phyloP scores from a whole-genome alignment of 2,329 filamentous ascomycete genomes.

The Diaporthe sp. region DNA sequence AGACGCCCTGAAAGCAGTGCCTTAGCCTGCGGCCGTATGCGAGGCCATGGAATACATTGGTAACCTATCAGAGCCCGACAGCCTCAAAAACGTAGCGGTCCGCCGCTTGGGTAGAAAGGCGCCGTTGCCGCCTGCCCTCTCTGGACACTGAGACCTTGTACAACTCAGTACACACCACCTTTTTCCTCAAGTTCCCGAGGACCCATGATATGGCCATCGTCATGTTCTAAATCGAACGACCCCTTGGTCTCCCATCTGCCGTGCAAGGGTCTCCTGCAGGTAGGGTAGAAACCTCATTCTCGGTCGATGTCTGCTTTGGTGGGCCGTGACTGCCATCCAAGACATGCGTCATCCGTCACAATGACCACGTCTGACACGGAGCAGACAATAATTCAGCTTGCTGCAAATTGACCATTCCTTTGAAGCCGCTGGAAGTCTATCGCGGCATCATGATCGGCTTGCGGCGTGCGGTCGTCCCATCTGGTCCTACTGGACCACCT shows the following conservation, averaged over 20 bases:
- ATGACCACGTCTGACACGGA: background rate
- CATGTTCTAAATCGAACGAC: slow-evolving; percentile 39
- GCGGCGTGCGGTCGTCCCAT: slow-evolving; percentile 55
- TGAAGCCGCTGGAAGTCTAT: background rate
- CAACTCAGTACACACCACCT: slow-evolving; percentile 54
- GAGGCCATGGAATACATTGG: slow-evolving; percentile 38
- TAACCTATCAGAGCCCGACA: slow-evolving; percentile 49
- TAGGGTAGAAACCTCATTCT: slow-evolving; percentile 30
- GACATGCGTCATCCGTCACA: slow-evolving; percentile 7
- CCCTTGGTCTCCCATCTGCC: slow-evolving; percentile 38
- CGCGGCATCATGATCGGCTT: background rate
- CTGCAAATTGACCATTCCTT: background rate
- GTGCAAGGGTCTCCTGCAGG: slow-evolving; percentile 32
- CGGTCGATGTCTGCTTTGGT: background rate
- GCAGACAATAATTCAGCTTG: background rate
- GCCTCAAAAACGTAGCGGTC: slow-evolving; percentile 43
- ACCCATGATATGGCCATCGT: slow-evolving; percentile 16
- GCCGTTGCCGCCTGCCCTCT: slow-evolving; percentile 55
- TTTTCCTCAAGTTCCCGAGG: slow-evolving; percentile 9
- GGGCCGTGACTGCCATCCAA: background rate
- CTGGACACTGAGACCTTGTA: slow-evolving; percentile 51
- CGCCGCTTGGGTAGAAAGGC: slow-evolving; percentile 61
- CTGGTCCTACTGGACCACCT: slow-evolving; percentile 74
- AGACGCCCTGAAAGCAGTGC: slow-evolving; percentile 21
- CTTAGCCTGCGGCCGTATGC: slow-evolving; percentile 30